Conservation (phyloP, 2,329 filamentous ascomycete species). For the Colletotrichum godetiae region DNA sequence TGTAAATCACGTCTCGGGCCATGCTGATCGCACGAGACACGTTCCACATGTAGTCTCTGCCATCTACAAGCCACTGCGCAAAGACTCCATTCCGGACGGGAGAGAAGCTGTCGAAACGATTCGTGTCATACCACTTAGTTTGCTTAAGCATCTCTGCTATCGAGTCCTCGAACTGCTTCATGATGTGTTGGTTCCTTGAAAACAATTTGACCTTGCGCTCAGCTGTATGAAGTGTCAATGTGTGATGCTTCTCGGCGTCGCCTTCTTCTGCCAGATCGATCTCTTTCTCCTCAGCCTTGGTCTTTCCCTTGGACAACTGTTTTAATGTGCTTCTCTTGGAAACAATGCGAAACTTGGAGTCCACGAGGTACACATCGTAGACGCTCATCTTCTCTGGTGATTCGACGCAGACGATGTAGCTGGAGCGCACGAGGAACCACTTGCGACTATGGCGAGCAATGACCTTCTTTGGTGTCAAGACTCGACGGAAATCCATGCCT, state of each 20-base stretch:
- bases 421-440: conserved; percentile 98
- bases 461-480: conserved; percentile 81
- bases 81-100: conserved; percentile 88
- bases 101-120: conserved; percentile 93
- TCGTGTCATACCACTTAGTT: conserved; percentile 84
- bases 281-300: conserved; percentile 68
- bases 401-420: conserved; percentile 98
- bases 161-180: conserved; percentile 93
- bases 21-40: conserved; percentile 96
- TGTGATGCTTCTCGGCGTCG: conserved; percentile 75
- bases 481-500: conserved; percentile 85
- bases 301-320: conserved; percentile 51
- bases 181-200: conserved; percentile 88
- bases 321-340: conserved; percentile 73
- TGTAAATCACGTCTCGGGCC: conserved; percentile 97
- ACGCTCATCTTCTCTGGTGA: conserved; percentile 99
- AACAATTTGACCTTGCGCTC: conserved; percentile 93
- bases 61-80: conserved; percentile 96
- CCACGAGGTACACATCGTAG: conserved; percentile 98
- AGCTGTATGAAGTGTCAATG: conserved; percentile 87
- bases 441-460: conserved; percentile 88
- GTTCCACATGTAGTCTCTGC: conserved; percentile 99
- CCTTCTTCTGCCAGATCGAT: conserved; percentile 54
- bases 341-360: conserved; percentile 85
- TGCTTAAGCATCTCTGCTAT: conserved; percentile 86